These are phyloP conservation scores for Pseudonitzschia delicatissima DNA, from an alignment of 108 stramenopile species.

Conservation along the genomic window DNA sequence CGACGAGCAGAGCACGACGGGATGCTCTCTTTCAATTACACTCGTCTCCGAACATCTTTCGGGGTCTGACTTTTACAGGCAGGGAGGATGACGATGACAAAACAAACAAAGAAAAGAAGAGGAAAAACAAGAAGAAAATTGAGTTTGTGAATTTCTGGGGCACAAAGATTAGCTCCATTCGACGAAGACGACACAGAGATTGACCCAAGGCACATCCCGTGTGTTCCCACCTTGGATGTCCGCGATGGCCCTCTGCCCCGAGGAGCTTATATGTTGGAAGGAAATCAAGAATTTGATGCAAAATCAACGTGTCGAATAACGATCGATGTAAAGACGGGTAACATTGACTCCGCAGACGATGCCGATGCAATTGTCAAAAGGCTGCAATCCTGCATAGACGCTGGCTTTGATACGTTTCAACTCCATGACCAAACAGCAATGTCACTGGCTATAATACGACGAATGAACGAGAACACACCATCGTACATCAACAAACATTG, in stretches of 20 bases:
- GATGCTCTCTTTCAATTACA: too few species aligned
- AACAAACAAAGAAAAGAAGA: neutral
- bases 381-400: slow-evolving; percentile 56
- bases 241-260: slow-evolving; percentile 34
- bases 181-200: neutral
- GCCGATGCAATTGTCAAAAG: slow-evolving; percentile 11
- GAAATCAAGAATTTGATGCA: slow-evolving; percentile 17
- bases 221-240: slow-evolving; percentile 25
- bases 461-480: slow-evolving; percentile 47
- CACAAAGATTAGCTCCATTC: neutral
- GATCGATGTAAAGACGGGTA: slow-evolving; percentile 5
- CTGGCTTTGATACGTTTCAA: slow-evolving; percentile 68
- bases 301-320: slow-evolving; percentile 37
- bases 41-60: neutral
- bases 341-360: neutral
- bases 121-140: neutral
- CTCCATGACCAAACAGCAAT: slow-evolving; percentile 4
- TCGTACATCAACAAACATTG: slow-evolving; percentile 42
- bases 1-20: too few species aligned
- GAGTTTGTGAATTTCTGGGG: slow-evolving; percentile 24
- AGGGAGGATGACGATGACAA: neutral
- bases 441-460: slow-evolving; percentile 40
- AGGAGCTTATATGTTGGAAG: slow-evolving; percentile 29
- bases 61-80: neutral
- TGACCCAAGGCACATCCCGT: slow-evolving; percentile 17